phyloP scores from a whole-genome alignment of 495 filamentous ascomycete genomes.

The Immersiella caudata region DNA sequence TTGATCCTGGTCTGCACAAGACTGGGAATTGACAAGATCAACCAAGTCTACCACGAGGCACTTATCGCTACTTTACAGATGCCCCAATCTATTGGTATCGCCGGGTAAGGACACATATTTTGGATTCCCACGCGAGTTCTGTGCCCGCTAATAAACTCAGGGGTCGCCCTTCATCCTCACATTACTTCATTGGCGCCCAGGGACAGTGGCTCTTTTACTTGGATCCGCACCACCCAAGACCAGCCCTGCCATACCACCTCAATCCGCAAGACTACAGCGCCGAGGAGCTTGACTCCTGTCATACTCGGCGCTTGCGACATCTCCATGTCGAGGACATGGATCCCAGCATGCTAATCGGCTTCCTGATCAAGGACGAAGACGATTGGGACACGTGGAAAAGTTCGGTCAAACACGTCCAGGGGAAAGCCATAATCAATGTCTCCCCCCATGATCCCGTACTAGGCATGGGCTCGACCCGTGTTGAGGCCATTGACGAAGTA shows the following conservation, averaged over 20 bases:
- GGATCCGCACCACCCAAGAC: conserved; percentile 84
- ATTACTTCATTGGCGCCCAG: conserved; percentile 98
- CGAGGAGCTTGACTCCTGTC: conserved; percentile 80
- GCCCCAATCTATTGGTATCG: conserved; percentile 90
- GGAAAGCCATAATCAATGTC: conserved; percentile 85
- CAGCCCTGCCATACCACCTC: conserved; percentile 61
- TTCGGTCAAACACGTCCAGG: conserved; percentile 66
- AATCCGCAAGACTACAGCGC: conserved; percentile 58
- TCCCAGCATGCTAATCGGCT: conserved; percentile 98
- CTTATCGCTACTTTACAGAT: conserved; percentile 79
- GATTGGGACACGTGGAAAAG: conserved; percentile 85
- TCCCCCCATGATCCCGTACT: conserved; percentile 65
- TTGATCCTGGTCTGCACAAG: conserved; percentile 85
- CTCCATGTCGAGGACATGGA: conserved; percentile 93
- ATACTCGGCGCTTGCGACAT: conserved; percentile 80
- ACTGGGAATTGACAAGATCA: conserved; percentile 91
- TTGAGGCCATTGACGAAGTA: conserved; percentile 84
- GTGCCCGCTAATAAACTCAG: conserved; percentile 47
- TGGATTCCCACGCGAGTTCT: background rate
- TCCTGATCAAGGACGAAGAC: conserved; percentile 77
- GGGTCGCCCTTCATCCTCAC: conserved; percentile 89
- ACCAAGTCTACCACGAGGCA: conserved; percentile 87
- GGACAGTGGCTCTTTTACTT: conserved; percentile 89
- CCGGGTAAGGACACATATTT: conserved; percentile 67
- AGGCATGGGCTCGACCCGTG: conserved; percentile 58